phyloP scores from a whole-genome alignment of 257 asterid genomes.

The Fraxinus anomala region DNA sequence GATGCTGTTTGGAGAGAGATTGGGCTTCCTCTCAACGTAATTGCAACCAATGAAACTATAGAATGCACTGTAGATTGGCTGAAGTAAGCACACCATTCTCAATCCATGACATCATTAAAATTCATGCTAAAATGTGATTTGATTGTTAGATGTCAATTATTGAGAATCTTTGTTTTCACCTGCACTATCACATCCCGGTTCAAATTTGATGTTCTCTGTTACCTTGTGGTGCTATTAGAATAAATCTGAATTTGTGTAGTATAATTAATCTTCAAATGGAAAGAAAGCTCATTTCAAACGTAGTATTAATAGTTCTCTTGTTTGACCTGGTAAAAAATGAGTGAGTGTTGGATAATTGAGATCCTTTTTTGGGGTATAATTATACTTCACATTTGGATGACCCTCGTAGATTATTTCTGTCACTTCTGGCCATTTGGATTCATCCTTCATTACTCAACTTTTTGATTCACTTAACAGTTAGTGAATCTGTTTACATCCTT shows the following conservation, averaged over 20 bases:
- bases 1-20: constrained; percentile 60
- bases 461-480: not conserved
- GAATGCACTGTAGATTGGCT: constrained; percentile 80
- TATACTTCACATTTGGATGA: not conserved
- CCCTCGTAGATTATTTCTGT: not conserved
- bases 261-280: not conserved
- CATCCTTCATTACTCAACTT: not conserved
- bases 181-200: not conserved
- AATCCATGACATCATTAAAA: constrained; percentile 15
- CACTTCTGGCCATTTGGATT: not conserved
- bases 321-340: not conserved
- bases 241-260: not conserved
- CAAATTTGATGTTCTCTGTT: not conserved
- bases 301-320: not conserved
- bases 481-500: not conserved
- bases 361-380: not conserved
- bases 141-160: not conserved
- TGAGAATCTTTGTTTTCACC: not conserved
- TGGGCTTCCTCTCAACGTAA: constrained; percentile 52
- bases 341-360: constrained; percentile 1
- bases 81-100: constrained; percentile 54
- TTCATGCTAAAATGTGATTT: not conserved
- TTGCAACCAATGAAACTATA: constrained; percentile 43
- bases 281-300: not conserved
- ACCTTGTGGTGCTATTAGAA: constrained; percentile 2